Conservation (phyloP, 2,329 filamentous ascomycete species). For the Penicillium crustosum region DNA sequence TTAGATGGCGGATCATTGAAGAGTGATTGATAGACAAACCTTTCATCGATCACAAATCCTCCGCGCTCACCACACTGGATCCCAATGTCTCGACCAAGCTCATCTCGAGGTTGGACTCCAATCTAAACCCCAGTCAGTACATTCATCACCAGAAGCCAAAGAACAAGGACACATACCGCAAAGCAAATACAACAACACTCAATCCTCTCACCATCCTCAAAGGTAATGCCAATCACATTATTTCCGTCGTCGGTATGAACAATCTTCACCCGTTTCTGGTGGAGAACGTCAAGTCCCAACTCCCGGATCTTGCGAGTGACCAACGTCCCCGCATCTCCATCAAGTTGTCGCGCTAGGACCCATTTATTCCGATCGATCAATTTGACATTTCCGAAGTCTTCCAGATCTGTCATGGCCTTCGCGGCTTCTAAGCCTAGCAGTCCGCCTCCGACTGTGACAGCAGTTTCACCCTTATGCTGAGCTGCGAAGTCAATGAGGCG, state of each 20-base stretch:
- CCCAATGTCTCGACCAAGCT: slow-evolving; percentile 67
- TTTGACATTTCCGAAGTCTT: slow-evolving; percentile 70
- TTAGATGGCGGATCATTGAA: neutral
- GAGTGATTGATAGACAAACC: slow-evolving; percentile 15
- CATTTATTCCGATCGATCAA: slow-evolving; percentile 80
- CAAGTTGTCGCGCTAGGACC: slow-evolving; percentile 79
- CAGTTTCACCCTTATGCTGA: slow-evolving; percentile 64
- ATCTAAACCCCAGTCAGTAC: slow-evolving; percentile 50
- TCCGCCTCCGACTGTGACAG: slow-evolving; percentile 79
- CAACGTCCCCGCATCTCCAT: slow-evolving; percentile 75
- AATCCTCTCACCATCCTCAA: slow-evolving; percentile 77
- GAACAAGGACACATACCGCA: slow-evolving; percentile 51
- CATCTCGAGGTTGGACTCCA: slow-evolving; percentile 77
- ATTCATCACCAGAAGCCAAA: neutral
- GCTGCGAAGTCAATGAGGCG: slow-evolving; percentile 72
- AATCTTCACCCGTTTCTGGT: slow-evolving; percentile 71
- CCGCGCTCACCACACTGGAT: slow-evolving; percentile 71
- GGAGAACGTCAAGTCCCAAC: slow-evolving; percentile 77
- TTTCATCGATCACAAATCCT: slow-evolving; percentile 62
- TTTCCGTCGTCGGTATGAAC: slow-evolving; percentile 69
- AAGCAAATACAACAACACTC: slow-evolving; percentile 82
- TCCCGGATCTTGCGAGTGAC: slow-evolving; percentile 77
- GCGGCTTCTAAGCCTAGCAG: slow-evolving; percentile 84
- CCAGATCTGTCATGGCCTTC: slow-evolving; percentile 86
- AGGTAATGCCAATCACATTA: slow-evolving; percentile 69